Evolutionary conservation across 225 moss, liverwort and hornwort genomes (phyloP).

Genomic region (Asterella californica): DNA sequence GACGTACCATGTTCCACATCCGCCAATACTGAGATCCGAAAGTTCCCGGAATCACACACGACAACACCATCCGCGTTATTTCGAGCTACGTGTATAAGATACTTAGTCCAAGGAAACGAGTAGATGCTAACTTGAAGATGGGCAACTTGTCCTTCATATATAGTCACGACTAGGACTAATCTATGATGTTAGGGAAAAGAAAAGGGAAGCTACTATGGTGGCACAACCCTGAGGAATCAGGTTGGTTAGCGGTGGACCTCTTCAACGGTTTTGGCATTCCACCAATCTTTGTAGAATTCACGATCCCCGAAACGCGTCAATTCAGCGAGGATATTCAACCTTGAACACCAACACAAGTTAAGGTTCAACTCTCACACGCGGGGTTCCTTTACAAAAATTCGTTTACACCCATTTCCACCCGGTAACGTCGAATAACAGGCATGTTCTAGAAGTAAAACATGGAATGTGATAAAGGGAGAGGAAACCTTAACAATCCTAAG

Average conservation of each 20-base stretch:
- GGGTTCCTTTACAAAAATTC: not conserved
- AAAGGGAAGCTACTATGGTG: not conserved
- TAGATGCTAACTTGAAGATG: not conserved
- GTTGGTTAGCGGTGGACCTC: conserved; percentile 45
- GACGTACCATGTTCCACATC: conserved; percentile 95
- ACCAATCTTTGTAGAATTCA: conserved; percentile 98
- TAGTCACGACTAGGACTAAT: not conserved
- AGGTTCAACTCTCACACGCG: not conserved
- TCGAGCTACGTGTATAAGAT: not conserved
- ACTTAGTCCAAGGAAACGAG: not conserved
- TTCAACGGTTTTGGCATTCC: conserved; percentile 98
- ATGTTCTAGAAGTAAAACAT: not conserved
- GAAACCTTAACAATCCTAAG: not conserved
- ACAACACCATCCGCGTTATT: not conserved
- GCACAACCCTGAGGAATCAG: not conserved
- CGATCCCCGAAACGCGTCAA: conserved; percentile 86
- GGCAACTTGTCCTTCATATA: not conserved
- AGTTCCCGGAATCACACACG: not conserved
- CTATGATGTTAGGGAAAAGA: not conserved
- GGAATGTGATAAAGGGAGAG: not conserved
- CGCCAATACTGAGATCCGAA: conserved; percentile 71
- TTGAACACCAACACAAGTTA: conserved; percentile 20
- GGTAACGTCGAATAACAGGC: not conserved
- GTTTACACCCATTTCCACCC: not conserved
- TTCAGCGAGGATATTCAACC: conserved; percentile 95